phyloP scores from a whole-genome alignment of 768 basidiomycete species.

The Hebeloma cylindrosporum region DNA sequence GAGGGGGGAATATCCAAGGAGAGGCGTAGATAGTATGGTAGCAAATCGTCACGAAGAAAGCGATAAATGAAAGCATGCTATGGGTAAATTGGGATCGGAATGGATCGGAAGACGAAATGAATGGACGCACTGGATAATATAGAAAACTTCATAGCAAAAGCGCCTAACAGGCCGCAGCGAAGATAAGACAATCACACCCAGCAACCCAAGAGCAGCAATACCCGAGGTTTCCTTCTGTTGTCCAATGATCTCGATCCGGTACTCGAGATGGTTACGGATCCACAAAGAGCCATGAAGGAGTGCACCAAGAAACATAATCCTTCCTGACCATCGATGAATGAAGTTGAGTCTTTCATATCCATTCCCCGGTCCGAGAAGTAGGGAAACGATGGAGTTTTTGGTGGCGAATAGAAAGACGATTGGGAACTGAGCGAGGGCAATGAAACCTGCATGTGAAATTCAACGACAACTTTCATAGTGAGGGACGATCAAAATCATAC shows the following conservation, averaged over 20 bases:
- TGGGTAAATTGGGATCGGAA: not conserved
- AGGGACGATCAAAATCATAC: conserved; percentile 9
- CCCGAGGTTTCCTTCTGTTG: conserved; percentile 77
- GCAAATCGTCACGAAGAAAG: conserved; percentile 71
- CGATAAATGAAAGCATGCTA: conserved; percentile 53
- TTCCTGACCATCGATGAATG: conserved; percentile 69
- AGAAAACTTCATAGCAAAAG: conserved; percentile 68
- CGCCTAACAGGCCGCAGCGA: conserved; percentile 63
- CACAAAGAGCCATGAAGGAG: conserved; percentile 65
- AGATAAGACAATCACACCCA: conserved; percentile 64
- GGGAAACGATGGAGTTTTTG: conserved; percentile 63
- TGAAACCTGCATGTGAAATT: conserved; percentile 50
- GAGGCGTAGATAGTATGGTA: conserved; percentile 80
- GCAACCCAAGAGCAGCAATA: conserved; percentile 62
- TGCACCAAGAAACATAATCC: conserved; percentile 51
- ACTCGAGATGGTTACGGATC: conserved; percentile 70
- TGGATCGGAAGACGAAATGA: not conserved
- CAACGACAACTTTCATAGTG: too few species aligned
- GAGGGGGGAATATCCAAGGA: conserved; percentile 82
- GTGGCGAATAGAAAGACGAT: conserved; percentile 60
- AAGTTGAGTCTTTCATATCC: conserved; percentile 76
- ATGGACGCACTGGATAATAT: conserved; percentile 73
- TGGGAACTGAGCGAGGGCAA: conserved; percentile 61
- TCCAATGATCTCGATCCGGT: conserved; percentile 57
- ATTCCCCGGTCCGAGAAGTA: conserved; percentile 60